A percentile compares a stretch with the other conserved stretches of the same genome.
Evolutionary conservation across 1,284 basidiomycete genomes (phyloP).

Genomic region (Boletus sp.): DNA sequence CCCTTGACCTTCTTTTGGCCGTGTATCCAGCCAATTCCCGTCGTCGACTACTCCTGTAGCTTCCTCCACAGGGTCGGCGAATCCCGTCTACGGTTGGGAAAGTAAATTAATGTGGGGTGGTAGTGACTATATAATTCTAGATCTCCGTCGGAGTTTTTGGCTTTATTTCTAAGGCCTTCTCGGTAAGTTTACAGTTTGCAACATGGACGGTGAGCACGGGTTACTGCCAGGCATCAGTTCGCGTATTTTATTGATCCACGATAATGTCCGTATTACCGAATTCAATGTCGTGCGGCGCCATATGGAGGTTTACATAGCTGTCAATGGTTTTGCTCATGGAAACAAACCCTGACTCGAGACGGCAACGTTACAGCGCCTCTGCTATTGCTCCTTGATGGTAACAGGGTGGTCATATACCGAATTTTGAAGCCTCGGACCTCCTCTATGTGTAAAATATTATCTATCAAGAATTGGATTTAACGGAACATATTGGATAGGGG

Average conservation of each 20-base stretch:
- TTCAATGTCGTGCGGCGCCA: not conserved
- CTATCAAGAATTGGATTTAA: not conserved
- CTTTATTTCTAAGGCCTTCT: not conserved
- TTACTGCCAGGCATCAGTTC: not conserved
- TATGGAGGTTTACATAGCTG: not conserved
- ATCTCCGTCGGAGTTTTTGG: not conserved
- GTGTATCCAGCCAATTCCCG: not conserved
- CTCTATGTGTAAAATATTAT: not conserved
- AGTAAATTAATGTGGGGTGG: not conserved
- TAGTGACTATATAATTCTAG: not conserved
- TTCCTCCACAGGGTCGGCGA: not conserved
- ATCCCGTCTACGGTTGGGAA: not conserved
- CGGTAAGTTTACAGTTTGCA: not conserved
- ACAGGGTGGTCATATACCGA: not conserved
- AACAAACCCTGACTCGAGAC: not conserved
- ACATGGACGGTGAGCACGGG: not conserved
- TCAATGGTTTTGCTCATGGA: not conserved
- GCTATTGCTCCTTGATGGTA: not conserved
- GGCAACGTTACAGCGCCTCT: not conserved
- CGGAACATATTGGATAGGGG: not conserved
- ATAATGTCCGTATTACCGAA: constrained; percentile 2
- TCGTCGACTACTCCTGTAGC: not conserved
- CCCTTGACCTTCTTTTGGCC: not conserved
- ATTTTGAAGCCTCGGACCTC: not conserved
- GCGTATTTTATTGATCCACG: not conserved